Base-by-base conservation (phyloP, 768 basidiomycete species). In the Macrolepiota dolichaula region DNA sequence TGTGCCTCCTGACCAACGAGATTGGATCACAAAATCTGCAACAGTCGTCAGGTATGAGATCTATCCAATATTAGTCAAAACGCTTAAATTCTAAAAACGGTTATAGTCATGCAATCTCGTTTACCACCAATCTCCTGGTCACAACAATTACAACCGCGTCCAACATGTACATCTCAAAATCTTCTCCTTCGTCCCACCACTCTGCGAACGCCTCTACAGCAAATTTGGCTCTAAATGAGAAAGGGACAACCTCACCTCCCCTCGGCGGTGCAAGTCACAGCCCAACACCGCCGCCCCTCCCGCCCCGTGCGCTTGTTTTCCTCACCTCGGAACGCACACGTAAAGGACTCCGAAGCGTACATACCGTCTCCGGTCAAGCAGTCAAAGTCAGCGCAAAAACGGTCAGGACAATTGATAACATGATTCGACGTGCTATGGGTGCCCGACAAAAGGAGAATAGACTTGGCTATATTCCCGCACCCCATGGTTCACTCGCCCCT, bases 311-410 rank as follows among this genome's bases (percentile, higher is more conserved):
- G 5, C 76, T 88, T 19, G 80, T 82, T 55, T 85, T 90, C 67
- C 73, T 85, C 7, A 82, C 84, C 1, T 87, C 86, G 2, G 82
- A 85, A 46, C 76, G 71, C 17, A 85, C 88, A 0, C 82, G 82
- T 35, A 78, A 81, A 51, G 81, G 83, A 2, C 79, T 93, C 0
- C 71, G 81, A 3, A 78, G 76, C 2, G 84, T 89, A 1, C 89
- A 92, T 66, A 79, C 84, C 10, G 75, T 87, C 57, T 87, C 80
- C 61, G 86, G 85, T 0, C 78, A 85, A 66, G 89, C 88, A 0
- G 87, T 87, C 36, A 81, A 84, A 65, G 81, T 89, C 62, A 89
- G 85, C 57, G 70, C 81, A 13, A 82, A 83, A 63, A 91, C 89
- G 0, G 76, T 90, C 37, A 74, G 73, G 2, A 69, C 81, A 58